A percentile compares a stretch with the other conserved stretches of the same genome.
phyloP scores from a whole-genome alignment of 148 eudicot genomes.

The Vaccinium darrowii region DNA sequence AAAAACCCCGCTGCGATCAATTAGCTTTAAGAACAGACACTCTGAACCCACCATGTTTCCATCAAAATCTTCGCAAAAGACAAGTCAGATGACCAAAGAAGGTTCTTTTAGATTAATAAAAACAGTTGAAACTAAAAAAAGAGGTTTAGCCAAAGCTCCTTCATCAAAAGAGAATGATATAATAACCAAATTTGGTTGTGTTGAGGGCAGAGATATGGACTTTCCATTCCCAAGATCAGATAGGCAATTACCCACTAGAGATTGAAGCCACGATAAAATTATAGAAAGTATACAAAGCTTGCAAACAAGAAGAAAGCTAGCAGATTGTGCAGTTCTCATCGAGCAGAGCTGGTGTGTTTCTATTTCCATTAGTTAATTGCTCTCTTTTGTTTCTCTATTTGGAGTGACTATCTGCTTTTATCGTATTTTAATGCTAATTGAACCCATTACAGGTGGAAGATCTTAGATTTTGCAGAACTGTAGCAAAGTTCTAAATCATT shows the following conservation, averaged over 20 bases:
- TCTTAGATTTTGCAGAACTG: slow-evolving; percentile 84
- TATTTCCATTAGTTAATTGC: neutral
- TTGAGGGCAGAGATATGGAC: slow-evolving; percentile 7
- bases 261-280: slow-evolving; percentile 78
- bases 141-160: slow-evolving; percentile 31
- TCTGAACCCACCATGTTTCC: too few relatives aligned
- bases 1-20: too few relatives aligned
- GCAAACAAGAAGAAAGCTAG: slow-evolving; percentile 87
- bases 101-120: slow-evolving; percentile 47
- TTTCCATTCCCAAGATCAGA: slow-evolving; percentile 21
- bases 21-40: too few relatives aligned
- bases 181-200: slow-evolving; percentile 6
- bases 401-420: neutral
- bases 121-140: slow-evolving; percentile 29
- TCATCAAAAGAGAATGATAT: slow-evolving; percentile 13
- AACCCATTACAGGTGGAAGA: slow-evolving; percentile 68
- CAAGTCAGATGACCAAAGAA: slow-evolving; percentile 37
- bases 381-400: neutral
- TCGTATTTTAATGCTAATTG: neutral
- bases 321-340: slow-evolving; percentile 94
- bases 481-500: slow-evolving; percentile 87
- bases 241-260: slow-evolving; percentile 19
- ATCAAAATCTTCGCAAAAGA: slow-evolving; percentile 11
- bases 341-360: slow-evolving; percentile 82
- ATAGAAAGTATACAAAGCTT: slow-evolving; percentile 97